Conservation (phyloP, 2,329 filamentous ascomycete species). For the Zasmidium cellare region DNA sequence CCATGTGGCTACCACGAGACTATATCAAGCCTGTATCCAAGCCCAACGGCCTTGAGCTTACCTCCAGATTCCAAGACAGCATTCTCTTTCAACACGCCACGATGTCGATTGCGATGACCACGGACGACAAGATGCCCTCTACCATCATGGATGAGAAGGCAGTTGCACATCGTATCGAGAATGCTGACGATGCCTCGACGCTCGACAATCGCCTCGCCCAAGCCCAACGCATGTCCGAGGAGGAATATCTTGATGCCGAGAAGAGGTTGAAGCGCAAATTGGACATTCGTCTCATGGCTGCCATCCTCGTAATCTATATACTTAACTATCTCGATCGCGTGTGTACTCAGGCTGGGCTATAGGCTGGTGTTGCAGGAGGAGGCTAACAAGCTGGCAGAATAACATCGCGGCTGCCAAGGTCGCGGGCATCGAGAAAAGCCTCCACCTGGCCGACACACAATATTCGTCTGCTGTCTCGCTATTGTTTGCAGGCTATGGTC, state of each 20-base stretch:
- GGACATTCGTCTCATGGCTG: slow-evolving; percentile 65
- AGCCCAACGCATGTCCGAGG: slow-evolving; percentile 3
- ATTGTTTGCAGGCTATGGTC: slow-evolving; percentile 35
- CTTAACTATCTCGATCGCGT: slow-evolving; percentile 64
- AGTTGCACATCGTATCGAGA: slow-evolving; percentile 1
- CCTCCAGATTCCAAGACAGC: not conserved
- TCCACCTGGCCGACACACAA: slow-evolving; percentile 39
- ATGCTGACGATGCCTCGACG: not conserved
- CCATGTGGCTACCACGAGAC: not conserved
- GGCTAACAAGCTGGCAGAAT: not conserved
- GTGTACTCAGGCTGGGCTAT: not conserved
- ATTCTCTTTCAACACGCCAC: not conserved
- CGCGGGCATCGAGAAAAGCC: slow-evolving; percentile 45
- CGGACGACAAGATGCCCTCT: not conserved
- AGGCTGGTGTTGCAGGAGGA: not conserved
- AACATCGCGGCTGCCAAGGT: slow-evolving; percentile 11
- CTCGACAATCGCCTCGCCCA: not conserved
- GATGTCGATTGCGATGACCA: too few species aligned
- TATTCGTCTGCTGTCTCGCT: slow-evolving; percentile 42
- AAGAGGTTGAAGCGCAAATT: slow-evolving; percentile 55
- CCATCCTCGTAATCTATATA: slow-evolving; percentile 72
- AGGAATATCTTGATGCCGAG: slow-evolving; percentile 7
- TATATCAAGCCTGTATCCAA: not conserved
- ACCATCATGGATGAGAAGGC: not conserved
- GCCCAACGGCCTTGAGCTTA: not conserved